These are phyloP conservation scores for Venturia nashicola DNA, from an alignment of 2,329 filamentous ascomycete genomes.

Conservation along the genomic window DNA sequence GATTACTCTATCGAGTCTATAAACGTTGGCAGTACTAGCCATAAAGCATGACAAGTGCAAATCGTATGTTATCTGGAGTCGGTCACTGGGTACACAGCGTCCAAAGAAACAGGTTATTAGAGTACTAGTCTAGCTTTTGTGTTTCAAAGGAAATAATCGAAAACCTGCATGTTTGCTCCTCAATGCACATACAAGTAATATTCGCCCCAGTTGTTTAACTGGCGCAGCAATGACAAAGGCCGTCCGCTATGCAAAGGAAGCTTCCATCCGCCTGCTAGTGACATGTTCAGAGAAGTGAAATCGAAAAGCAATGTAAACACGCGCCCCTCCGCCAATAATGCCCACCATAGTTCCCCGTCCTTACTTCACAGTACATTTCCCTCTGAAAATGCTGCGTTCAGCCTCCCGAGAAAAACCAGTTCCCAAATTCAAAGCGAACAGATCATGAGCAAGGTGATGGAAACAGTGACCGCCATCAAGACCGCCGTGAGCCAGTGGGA, in stretches of 20 bases:
- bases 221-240: background rate
- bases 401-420: background rate
- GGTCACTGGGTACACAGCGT: background rate
- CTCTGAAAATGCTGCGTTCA: background rate
- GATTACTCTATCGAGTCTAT: too few species aligned
- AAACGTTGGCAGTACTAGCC: too few species aligned
- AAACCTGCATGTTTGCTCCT: background rate
- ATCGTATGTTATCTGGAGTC: background rate
- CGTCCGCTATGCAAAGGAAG: background rate
- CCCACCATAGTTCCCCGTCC: background rate
- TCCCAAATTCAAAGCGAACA: background rate
- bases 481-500: background rate
- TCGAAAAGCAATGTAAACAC: background rate
- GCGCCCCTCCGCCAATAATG: background rate
- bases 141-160: background rate
- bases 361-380: background rate
- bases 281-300: background rate
- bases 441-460: background rate
- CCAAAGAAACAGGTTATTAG: background rate
- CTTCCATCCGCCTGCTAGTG: background rate
- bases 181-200: background rate
- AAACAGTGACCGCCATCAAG: background rate
- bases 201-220: background rate
- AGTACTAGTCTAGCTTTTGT: background rate
- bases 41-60: too few species aligned